Base-by-base conservation (phyloP, 805 yeast genomes). In the Dipodascus geniculatus region DNA sequence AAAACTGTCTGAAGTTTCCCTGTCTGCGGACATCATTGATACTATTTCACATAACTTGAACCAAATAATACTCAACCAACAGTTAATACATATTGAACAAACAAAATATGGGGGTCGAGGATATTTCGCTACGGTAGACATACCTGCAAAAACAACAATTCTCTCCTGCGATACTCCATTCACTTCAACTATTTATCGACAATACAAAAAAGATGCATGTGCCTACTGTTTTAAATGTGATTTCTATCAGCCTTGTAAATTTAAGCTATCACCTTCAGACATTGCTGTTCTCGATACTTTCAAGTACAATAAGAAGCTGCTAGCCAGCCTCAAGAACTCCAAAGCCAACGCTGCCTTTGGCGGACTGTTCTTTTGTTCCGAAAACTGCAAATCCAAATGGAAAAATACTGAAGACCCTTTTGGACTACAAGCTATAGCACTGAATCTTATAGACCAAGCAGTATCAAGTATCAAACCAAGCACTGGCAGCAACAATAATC, bases 151-250 rank as follows among this genome's bases (percentile, higher is more conserved):
- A 6, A 71, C 78, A 0, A 59, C 63, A 0, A 65, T 82, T 2
- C 66, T 77, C 42, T 54, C 49, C 6, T 74, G 78, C 17, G 56
- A 61, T 2, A 53, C 63, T 1, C 80, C 82, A 0, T 63, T 79
- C 42, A 75, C 83, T 8, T 67, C 74, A 16, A 70, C 78, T 0
- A 70, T 82, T 2, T 64, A 72, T 17, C 70, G 74, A 55, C 80
- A 79, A 2, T 82, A 80, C 63, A 74, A 78, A 51, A 81, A 80
- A 57, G 87, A 82, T 59, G 84, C 79, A 1, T 82, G 88, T 62
- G 70, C 75, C 4, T 60, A 62, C 55, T 82, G 88, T 58, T 79
- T 73, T 60, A 53, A 57, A 1, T 82, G 80, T 57, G 71, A 69
- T 31, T 63, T 71, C 57, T 83, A 85, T 0, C 67, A 65, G 33